A percentile compares a stretch with the other conserved stretches of the same genome.
phyloP scores from a whole-genome alignment of 2,329 filamentous ascomycete genomes.

The Ophiobolus disseminans region DNA sequence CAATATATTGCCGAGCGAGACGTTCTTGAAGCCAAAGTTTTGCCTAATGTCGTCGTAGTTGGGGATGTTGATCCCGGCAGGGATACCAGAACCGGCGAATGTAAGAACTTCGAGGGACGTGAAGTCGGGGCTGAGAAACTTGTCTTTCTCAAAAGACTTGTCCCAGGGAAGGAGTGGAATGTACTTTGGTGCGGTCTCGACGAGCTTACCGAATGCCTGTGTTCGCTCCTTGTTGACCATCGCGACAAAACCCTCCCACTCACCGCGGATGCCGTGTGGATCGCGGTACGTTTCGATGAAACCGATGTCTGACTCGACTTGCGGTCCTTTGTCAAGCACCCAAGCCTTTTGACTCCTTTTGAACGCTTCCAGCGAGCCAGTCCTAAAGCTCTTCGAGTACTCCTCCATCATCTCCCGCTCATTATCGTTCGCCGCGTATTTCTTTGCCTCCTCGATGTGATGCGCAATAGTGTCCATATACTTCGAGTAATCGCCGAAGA shows the following conservation, averaged over 20 bases:
- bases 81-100: slow-evolving; percentile 71
- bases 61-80: slow-evolving; percentile 67
- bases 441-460: slow-evolving; percentile 55
- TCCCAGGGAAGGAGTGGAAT: slow-evolving; percentile 92
- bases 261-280: slow-evolving; percentile 60
- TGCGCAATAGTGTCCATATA: slow-evolving; percentile 57
- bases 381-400: slow-evolving; percentile 59
- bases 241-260: slow-evolving; percentile 61
- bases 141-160: slow-evolving; percentile 92
- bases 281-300: slow-evolving; percentile 65
- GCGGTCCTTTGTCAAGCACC: slow-evolving; percentile 61
- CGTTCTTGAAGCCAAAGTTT: slow-evolving; percentile 88
- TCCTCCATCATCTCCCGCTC: slow-evolving; percentile 54
- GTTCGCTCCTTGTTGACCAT: slow-evolving; percentile 91
- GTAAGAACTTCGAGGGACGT: slow-evolving; percentile 91
- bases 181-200: slow-evolving; percentile 78
- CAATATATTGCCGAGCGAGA: slow-evolving; percentile 90
- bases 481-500: slow-evolving; percentile 55
- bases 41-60: slow-evolving; percentile 72
- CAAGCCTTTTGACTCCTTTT: slow-evolving; percentile 60
- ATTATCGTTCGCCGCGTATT: slow-evolving; percentile 56
- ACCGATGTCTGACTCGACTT: slow-evolving; percentile 61
- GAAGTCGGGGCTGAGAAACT: slow-evolving; percentile 93
- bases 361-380: slow-evolving; percentile 59
- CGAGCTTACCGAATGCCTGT: slow-evolving; percentile 82